Percentiles rank a stretch among this genome's conserved stretches.
These are phyloP conservation scores for Teunomyces pallodes DNA, from an alignment of 805 yeast genomes.

Conservation along the genomic window DNA sequence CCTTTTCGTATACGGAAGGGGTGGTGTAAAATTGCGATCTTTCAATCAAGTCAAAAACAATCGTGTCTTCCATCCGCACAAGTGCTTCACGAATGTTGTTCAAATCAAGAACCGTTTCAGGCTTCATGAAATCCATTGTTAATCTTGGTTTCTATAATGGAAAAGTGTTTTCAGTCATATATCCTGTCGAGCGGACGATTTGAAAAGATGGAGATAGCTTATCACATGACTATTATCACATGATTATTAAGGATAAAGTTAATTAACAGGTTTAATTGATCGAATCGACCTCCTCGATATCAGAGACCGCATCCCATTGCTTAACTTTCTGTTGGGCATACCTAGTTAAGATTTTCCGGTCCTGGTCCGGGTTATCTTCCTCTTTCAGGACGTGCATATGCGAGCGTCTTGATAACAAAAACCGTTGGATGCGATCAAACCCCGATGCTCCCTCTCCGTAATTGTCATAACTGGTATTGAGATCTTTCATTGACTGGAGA, in stretches of 20 bases:
- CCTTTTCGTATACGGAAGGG: constrained; percentile 66
- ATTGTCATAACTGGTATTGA: constrained; percentile 23
- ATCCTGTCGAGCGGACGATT: background rate
- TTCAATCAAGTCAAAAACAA: constrained; percentile 88
- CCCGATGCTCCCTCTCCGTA: constrained; percentile 26
- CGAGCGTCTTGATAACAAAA: constrained; percentile 32
- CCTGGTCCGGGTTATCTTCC: constrained; percentile 8
- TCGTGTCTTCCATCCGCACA: constrained; percentile 94
- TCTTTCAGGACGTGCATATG: constrained; percentile 10
- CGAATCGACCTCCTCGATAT: too few relatives aligned
- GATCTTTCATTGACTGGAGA: constrained; percentile 28
- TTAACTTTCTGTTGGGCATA: constrained; percentile 30
- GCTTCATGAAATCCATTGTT: constrained; percentile 78
- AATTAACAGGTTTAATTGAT: background rate
- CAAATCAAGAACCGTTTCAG: constrained; percentile 77
- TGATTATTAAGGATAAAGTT: background rate
- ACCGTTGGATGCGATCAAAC: constrained; percentile 32
- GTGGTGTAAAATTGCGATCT: constrained; percentile 82
- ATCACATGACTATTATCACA: background rate
- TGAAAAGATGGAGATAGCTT: background rate
- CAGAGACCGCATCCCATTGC: constrained; percentile 10
- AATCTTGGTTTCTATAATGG: background rate
- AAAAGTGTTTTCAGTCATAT: constrained; percentile 3
- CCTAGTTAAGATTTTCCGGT: constrained; percentile 18
- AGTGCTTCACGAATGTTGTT: constrained; percentile 80